Percentiles rank a stretch among this genome's conserved stretches.
Conservation (phyloP, 2,329 filamentous ascomycete genomes). For the Aureobasidium pullulans region DNA sequence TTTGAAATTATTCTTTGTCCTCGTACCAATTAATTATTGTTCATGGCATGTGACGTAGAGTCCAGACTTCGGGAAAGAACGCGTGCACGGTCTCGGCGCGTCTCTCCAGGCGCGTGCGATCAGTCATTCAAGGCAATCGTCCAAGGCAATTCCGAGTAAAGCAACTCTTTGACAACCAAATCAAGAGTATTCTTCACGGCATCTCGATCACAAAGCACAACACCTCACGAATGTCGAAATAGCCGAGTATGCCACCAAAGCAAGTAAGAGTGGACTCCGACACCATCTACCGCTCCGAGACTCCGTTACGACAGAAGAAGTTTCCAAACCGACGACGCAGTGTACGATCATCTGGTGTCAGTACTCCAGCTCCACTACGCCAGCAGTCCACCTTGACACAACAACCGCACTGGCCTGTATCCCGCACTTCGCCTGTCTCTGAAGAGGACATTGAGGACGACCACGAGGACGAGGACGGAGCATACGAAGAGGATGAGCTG, state of each 20-base stretch:
- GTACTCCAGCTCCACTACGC: not conserved
- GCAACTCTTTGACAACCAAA: not conserved
- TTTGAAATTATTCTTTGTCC: not conserved
- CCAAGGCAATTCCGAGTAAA: not conserved
- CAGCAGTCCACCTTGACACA: slow-evolving; percentile 12
- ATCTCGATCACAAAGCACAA: not conserved
- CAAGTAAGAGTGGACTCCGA: not conserved
- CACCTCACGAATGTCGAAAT: not conserved
- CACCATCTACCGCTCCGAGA: slow-evolving; percentile 6
- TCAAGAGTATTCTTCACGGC: not conserved
- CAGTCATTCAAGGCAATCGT: not conserved
- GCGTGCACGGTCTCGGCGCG: not conserved
- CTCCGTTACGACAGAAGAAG: slow-evolving; percentile 13
- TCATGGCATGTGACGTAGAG: not conserved
- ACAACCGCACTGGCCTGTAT: not conserved
- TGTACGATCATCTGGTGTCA: not conserved
- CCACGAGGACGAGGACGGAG: not conserved
- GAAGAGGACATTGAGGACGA: not conserved
- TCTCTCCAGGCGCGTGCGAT: not conserved
- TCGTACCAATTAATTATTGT: not conserved
- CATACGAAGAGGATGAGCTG: slow-evolving; percentile 7
- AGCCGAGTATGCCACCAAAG: slow-evolving; percentile 1
- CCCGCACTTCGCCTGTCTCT: not conserved
- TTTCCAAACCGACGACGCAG: slow-evolving; percentile 7
- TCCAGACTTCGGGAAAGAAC: not conserved